A percentile compares a stretch with the other conserved stretches of the same genome.
phyloP scores from a whole-genome alignment of 2,329 filamentous ascomycete species.

The Ceratocystis lukuohia region DNA sequence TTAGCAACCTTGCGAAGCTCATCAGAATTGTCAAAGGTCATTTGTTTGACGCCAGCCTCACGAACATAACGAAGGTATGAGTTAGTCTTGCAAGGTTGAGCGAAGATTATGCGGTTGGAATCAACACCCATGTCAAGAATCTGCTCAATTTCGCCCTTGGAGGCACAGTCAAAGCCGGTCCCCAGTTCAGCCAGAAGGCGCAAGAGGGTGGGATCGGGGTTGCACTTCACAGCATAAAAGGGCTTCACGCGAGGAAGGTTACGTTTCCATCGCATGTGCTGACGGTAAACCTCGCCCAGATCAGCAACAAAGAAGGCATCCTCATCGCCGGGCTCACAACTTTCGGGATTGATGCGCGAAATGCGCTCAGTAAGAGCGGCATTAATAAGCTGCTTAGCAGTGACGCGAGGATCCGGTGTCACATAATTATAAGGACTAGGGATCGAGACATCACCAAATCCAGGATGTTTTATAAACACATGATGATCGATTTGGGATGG shows the following conservation, averaged over 20 bases:
- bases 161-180: constrained; percentile 95
- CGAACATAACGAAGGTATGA: constrained; percentile 89
- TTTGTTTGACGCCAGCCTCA: constrained; percentile 76
- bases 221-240: constrained; percentile 98
- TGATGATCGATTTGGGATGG: constrained; percentile 39
- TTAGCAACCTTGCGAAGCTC: constrained; percentile 97
- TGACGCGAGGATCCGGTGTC: constrained; percentile 20
- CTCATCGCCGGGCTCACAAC: constrained; percentile 83
- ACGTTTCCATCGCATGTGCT: constrained; percentile 96
- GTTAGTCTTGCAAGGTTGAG: constrained; percentile 98
- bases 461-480: constrained; percentile 35
- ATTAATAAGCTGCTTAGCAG: constrained; percentile 68
- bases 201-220: constrained; percentile 82
- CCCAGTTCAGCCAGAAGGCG: constrained; percentile 77
- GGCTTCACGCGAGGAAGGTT: constrained; percentile 85
- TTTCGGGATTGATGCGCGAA: constrained; percentile 69
- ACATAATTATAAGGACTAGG: constrained; percentile 20
- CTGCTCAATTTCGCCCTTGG: constrained; percentile 92
- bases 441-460: constrained; percentile 24
- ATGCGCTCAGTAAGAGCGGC: constrained; percentile 77
- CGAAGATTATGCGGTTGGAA: constrained; percentile 90
- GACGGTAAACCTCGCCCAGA: constrained; percentile 94
- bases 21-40: constrained; percentile 98
- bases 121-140: constrained; percentile 71
- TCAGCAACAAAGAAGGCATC: constrained; percentile 98